Percentiles rank a stretch among this genome's conserved stretches.
Evolutionary conservation across 345 rosid species (phyloP).

Genomic region (Clausena lansium): DNA sequence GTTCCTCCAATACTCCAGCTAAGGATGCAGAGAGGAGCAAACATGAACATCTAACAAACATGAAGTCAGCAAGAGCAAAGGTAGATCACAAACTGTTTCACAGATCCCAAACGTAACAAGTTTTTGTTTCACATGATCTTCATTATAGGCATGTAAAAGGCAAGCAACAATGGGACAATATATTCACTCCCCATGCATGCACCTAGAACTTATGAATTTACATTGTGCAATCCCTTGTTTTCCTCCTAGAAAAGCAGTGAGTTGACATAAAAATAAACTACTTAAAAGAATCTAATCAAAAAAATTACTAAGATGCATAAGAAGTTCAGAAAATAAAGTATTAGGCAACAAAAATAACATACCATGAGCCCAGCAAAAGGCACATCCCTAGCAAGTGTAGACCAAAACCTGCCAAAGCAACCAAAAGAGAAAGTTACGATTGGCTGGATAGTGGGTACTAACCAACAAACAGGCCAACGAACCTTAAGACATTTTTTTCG

Average conservation of each 20-base stretch:
- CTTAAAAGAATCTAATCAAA: not conserved
- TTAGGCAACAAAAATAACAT: constrained; percentile 15
- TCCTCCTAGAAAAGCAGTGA: not conserved
- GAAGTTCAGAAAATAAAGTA: not conserved
- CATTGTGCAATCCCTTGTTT: not conserved
- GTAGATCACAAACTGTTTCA: not conserved
- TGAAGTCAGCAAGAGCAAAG: not conserved
- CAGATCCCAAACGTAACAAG: not conserved
- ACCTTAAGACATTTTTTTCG: not conserved
- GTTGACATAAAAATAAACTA: not conserved
- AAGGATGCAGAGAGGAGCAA: not conserved
- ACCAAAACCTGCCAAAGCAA: constrained; percentile 64
- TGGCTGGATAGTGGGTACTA: not conserved
- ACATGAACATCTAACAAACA: not conserved
- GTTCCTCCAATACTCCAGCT: not conserved
- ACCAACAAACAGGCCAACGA: not conserved
- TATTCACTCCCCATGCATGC: not conserved
- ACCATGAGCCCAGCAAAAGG: constrained; percentile 98
- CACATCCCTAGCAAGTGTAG: constrained; percentile 93
- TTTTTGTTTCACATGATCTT: not conserved
- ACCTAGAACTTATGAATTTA: not conserved
- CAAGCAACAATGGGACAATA: not conserved
- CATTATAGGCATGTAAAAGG: not conserved
- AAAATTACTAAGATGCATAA: not conserved
- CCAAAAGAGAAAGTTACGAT: constrained; percentile 7